These are phyloP conservation scores for Tolypocladium ovalisporum DNA, from an alignment of 2,329 filamentous ascomycete genomes.

Conservation along the genomic window DNA sequence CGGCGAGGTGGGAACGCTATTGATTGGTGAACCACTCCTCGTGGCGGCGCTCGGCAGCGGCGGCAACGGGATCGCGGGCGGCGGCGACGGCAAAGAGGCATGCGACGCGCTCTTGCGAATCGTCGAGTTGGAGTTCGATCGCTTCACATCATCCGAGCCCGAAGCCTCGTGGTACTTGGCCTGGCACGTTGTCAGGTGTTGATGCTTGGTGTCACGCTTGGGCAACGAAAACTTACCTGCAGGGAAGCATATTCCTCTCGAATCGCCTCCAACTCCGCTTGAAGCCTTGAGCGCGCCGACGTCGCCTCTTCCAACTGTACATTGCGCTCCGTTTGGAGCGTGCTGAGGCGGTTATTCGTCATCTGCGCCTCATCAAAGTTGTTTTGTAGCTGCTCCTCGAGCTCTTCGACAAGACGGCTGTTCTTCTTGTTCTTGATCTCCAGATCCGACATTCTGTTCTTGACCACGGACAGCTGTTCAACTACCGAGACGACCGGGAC, in stretches of 20 bases:
- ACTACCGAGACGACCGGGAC: conserved; percentile 32
- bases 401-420: conserved; percentile 81
- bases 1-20: conserved; percentile 35
- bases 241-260: conserved; percentile 63
- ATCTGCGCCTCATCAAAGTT: conserved; percentile 91
- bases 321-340: conserved; percentile 64
- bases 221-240: conserved; percentile 48
- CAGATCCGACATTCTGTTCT: conserved; percentile 53
- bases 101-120: conserved; percentile 79
- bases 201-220: no score
- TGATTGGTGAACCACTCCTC: conserved; percentile 33
- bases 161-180: conserved; percentile 47
- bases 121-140: conserved; percentile 55
- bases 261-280: conserved; percentile 57
- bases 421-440: conserved; percentile 76
- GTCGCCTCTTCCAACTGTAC: conserved; percentile 71
- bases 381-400: conserved; percentile 90
- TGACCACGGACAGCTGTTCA: conserved; percentile 50
- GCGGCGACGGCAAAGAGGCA: conserved; percentile 79
- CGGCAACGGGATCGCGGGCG: conserved; percentile 89
- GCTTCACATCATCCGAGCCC: conserved; percentile 34
- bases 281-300: conserved; percentile 47
- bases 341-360: conserved; percentile 75
- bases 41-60: conserved; percentile 60
- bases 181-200: conserved; percentile 20